Evolutionary conservation across 2,329 filamentous ascomycete genomes (phyloP), one percentile per base, ranked within the genome.

Genomic region (Penicillium sp.): DNA sequence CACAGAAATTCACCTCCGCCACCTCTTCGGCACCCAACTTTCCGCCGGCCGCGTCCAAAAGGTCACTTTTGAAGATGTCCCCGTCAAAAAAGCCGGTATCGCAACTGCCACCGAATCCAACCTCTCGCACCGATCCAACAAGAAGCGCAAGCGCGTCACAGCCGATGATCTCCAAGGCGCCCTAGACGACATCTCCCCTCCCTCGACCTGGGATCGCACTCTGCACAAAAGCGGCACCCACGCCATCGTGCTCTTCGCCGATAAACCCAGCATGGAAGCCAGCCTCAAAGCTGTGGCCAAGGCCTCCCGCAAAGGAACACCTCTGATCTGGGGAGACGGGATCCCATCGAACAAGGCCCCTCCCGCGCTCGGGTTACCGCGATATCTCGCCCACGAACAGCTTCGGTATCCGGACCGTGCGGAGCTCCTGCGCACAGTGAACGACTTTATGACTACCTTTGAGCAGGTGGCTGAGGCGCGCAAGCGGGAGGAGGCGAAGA

Each of bases 401-500:
- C 74, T 91, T 9, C 79, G 79, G 7, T 93, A 87, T 62, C 88
- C 90, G 0, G 75, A 84, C 49, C 80, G 80, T 37, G 70, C 74
- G 9, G 71, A 76, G 18, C 76, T 95, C n/a, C 83, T 94, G 62
- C 72, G 76, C 35, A 79, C 82, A 4, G 85, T 95, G 25, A 90
- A 96, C 63, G 82, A 84, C 33, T 97, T 90, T 74, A 95, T 97
- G 78, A 79, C 80, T 24, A 76, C 83, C n/a, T 97, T 90, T 73
- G 67, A 70, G 26, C 68, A 86, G 77, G 72, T 80, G 64, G 72
- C 88, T 76, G 72, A 86, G 79, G 76, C 82, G 68, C 70, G 84
- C 76, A 69, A 84, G 75, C 58, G 78, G 63, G 55, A 83, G 73
- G 71, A 77, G 75, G 64, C 85, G 72, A 64, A 79, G 47, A 73